Percentiles rank a stretch among this genome's conserved stretches.
These are phyloP conservation scores for Kurtzmaniella quercitrusa DNA, from an alignment of 1,139 yeast genomes.

Conservation along the genomic window DNA sequence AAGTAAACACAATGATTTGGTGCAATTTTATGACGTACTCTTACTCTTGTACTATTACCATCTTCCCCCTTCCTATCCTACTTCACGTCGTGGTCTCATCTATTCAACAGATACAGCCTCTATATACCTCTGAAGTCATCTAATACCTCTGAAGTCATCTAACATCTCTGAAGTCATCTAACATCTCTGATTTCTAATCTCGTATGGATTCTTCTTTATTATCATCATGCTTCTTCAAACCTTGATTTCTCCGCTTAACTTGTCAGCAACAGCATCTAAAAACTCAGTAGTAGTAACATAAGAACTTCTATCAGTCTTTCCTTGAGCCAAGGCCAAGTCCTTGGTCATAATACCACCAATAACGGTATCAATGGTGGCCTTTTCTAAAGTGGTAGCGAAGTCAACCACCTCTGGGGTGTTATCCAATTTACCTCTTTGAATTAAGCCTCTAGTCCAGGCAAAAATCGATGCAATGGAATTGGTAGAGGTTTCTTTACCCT, in stretches of 20 bases:
- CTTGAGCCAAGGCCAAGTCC: slow-evolving; percentile 73
- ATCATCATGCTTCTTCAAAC: slow-evolving; percentile 8
- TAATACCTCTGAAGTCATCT: not conserved
- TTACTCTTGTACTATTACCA: no score
- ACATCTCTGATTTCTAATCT: not conserved
- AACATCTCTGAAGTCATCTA: not conserved
- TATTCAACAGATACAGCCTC: not conserved
- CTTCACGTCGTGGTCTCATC: not conserved
- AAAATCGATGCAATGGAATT: slow-evolving; percentile 82
- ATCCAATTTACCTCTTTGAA: slow-evolving; percentile 77
- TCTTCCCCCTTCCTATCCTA: no score
- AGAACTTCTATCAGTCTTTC: slow-evolving; percentile 58
- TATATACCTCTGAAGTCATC: not conserved
- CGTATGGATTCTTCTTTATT: not conserved
- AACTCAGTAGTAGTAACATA: slow-evolving; percentile 77
- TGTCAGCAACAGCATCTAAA: slow-evolving; percentile 64
- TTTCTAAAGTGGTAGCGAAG: slow-evolving; percentile 63
- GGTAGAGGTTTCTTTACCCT: slow-evolving; percentile 80
- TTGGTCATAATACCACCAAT: slow-evolving; percentile 77
- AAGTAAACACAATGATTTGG: no score
- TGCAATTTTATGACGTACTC: no score
- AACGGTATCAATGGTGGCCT: slow-evolving; percentile 69
- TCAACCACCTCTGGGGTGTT: slow-evolving; percentile 64
- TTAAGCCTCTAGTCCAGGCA: slow-evolving; percentile 84
- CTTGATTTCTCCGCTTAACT: slow-evolving; percentile 23